Percentiles rank a stretch among this genome's conserved stretches.
Evolutionary conservation across 495 filamentous ascomycete species (phyloP).

Genomic region (Aspergillus olivimuriae): DNA sequence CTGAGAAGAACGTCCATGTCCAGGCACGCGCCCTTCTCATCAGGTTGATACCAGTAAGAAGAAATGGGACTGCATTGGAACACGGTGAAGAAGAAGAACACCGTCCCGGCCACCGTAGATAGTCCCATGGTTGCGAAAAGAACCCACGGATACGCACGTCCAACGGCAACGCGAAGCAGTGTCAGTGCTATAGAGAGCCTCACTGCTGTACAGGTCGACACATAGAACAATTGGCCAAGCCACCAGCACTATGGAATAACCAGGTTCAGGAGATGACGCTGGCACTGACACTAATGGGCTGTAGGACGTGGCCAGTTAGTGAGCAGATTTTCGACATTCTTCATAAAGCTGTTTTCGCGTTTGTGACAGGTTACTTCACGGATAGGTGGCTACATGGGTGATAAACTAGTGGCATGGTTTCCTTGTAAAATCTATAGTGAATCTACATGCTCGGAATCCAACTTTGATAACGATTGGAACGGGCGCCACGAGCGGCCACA

Average conservation of each 20-base stretch:
- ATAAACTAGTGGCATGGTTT: too few species aligned
- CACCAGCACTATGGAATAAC: slow-evolving; percentile 36
- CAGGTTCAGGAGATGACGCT: too few species aligned
- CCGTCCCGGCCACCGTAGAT: slow-evolving; percentile 15
- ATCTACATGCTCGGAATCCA: too few species aligned
- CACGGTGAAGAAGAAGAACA: slow-evolving; percentile 30
- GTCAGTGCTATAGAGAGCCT: slow-evolving; percentile 34
- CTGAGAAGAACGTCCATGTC: slow-evolving; percentile 12
- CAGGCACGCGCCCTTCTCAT: slow-evolving; percentile 23
- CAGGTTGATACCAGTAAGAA: slow-evolving; percentile 27
- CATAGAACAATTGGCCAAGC: slow-evolving; percentile 29
- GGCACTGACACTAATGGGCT: too few species aligned
- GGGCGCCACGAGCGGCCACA: too few species aligned
- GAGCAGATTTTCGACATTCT: too few species aligned
- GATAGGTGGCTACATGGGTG: too few species aligned
- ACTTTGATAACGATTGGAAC: too few species aligned
- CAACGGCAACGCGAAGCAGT: slow-evolving; percentile 30
- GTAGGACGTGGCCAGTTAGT: too few species aligned
- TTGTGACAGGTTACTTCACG: too few species aligned
- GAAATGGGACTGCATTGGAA: slow-evolving; percentile 30
- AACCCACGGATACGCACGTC: slow-evolving; percentile 20
- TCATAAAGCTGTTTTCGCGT: too few species aligned
- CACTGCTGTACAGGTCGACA: slow-evolving; percentile 26
- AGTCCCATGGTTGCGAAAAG: slow-evolving; percentile 26
- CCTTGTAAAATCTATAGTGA: too few species aligned